phyloP scores from a whole-genome alignment of 768 basidiomycete genomes.

The Lanmaoa rubissima region DNA sequence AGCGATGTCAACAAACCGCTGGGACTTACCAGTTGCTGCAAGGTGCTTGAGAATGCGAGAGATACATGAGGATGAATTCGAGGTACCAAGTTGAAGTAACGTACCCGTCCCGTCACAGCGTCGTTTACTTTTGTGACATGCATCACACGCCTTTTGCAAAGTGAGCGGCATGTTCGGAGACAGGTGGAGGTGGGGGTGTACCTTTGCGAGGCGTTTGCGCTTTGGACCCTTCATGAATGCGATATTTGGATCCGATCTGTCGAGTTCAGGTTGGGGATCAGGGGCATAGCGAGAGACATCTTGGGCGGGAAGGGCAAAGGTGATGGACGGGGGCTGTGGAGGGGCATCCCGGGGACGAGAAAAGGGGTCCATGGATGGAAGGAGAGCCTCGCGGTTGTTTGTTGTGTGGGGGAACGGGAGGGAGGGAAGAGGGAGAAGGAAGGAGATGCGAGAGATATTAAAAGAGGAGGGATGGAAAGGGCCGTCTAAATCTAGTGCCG shows the following conservation, averaged over 20 bases:
- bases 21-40: constrained; percentile 73
- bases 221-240: constrained; percentile 54
- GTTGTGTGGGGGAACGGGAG: constrained; percentile 1
- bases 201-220: constrained; percentile 54
- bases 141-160: constrained; percentile 62
- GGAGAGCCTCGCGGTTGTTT: not conserved
- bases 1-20: not conserved
- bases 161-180: constrained; percentile 8
- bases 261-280: constrained; percentile 22
- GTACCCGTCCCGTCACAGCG: constrained; percentile 79
- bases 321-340: constrained; percentile 19
- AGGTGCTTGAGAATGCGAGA: constrained; percentile 47
- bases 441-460: constrained; percentile 19
- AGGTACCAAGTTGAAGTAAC: constrained; percentile 24
- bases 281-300: constrained; percentile 22
- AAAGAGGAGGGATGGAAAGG: constrained; percentile 25
- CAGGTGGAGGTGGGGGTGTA: constrained; percentile 16
- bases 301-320: constrained; percentile 20
- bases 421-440: constrained; percentile 3
- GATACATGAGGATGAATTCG: constrained; percentile 1
- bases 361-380: constrained; percentile 37
- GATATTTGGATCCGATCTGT: constrained; percentile 33
- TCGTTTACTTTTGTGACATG: constrained; percentile 83
- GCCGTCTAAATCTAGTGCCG: constrained; percentile 30
- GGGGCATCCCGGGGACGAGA: constrained; percentile 25